Evolutionary conservation across 768 basidiomycete genomes (phyloP), one percentile per base, ranked within the genome.

Genomic region (Austroboletus eburneus): DNA sequence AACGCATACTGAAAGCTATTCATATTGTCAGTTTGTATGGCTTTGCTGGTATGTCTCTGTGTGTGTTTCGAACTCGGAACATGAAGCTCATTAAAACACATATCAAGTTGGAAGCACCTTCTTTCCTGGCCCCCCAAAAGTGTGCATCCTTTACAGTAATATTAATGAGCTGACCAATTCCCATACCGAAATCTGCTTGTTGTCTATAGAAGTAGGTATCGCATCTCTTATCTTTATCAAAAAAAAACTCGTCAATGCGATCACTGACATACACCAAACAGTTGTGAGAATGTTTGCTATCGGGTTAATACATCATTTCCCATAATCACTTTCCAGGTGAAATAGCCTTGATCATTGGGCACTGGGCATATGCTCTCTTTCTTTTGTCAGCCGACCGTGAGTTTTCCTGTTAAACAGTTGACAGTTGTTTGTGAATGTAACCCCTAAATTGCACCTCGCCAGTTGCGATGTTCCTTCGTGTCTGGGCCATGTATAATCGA

Each of bases 81-180:
- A n/a, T n/a, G n/a, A n/a, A n/a, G n/a, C n/a, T n/a, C n/a, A n/a
- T n/a, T n/a, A n/a, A n/a, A n/a, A n/a, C n/a, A n/a, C n/a, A n/a
- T n/a, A n/a, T n/a, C n/a, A 14, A 54, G 52, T 30, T 4, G 42
- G 43, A 35, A 37, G 36, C 14, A 37, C 20, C 36, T 39, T 46
- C 9, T 4, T 39, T 13, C 38, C 30, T 24, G 38, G 22, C 9
- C 30, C n/a, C n/a, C n/a, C n/a, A n/a, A n/a, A n/a, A n/a, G n/a
- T n/a, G n/a, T n/a, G n/a, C n/a, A n/a, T n/a, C 45, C 16, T 21
- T n/a, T 16, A 17, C 18, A 29, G 45, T 46, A 33, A 20, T 25
- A 24, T 37, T 16, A 4, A 33, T 12, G 5, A 13, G 9, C 3
- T 22, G 1, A 37, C 21, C 20, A 18, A 24, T 23, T 6, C 27